Evolutionary conservation across 441 rosid species (phyloP).

Genomic region (Arabidopsis hybrid): DNA sequence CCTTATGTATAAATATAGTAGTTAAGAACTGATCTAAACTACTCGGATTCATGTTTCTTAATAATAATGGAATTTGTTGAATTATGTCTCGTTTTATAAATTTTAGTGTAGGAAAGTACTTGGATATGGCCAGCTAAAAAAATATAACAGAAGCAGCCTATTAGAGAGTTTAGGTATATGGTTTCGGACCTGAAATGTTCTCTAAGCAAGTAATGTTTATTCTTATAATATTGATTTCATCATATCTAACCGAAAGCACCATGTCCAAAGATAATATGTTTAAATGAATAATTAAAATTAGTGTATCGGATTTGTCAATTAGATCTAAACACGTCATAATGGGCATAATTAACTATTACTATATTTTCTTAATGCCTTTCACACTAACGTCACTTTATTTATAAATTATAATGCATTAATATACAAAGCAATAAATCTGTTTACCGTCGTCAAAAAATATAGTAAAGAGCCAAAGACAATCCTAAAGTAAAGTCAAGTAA

Average conservation of each 20-base stretch:
- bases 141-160: slow-evolving; percentile 9
- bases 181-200: neutral
- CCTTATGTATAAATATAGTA: neutral
- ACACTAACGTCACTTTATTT: slow-evolving; percentile 20
- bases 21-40: neutral
- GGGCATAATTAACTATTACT: slow-evolving; percentile 11
- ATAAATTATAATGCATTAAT: neutral
- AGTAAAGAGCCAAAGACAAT: neutral
- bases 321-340: slow-evolving; percentile 18
- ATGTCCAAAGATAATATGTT: slow-evolving; percentile 22
- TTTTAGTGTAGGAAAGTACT: neutral
- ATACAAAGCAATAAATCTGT: neutral
- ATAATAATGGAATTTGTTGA: neutral
- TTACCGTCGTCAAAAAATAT: neutral
- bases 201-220: slow-evolving; percentile 2
- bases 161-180: neutral
- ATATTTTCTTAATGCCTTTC: slow-evolving; percentile 10
- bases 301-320: slow-evolving; percentile 1
- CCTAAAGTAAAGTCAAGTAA: neutral
- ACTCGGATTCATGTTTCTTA: neutral
- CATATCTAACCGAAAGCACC: slow-evolving; percentile 31
- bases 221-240: neutral
- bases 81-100: neutral
- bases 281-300: slow-evolving; percentile 5
- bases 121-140: neutral